phyloP scores from a whole-genome alignment of 2,329 filamentous ascomycete genomes.

The Claviceps sp. region DNA sequence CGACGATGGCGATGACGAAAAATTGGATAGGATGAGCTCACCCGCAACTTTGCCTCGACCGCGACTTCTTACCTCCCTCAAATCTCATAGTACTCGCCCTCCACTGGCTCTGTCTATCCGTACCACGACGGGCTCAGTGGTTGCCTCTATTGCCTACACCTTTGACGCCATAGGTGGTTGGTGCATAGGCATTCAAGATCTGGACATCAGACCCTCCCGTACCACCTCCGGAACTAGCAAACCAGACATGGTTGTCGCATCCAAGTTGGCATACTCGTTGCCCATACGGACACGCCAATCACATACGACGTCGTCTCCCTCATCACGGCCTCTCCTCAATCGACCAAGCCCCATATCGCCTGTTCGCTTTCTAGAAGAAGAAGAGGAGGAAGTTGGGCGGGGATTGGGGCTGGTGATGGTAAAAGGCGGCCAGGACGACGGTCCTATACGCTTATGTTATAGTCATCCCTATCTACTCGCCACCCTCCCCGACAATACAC shows the following conservation, averaged over 20 bases:
- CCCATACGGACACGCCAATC: conserved; percentile 16
- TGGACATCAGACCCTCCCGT: conserved; percentile 43
- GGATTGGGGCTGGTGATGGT: too few species aligned
- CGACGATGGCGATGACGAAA: background rate
- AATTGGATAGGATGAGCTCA: background rate
- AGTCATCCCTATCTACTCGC: conserved; percentile 75
- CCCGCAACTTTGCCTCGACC: conserved; percentile 12
- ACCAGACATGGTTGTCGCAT: conserved; percentile 18
- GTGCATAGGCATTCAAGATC: conserved; percentile 84
- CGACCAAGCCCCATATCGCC: background rate
- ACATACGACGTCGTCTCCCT: conserved; percentile 3
- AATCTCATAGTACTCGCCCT: conserved; percentile 64
- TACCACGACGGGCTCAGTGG: conserved; percentile 45
- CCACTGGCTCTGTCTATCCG: conserved; percentile 76
- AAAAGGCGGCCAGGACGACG: conserved; percentile 14
- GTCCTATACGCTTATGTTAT: conserved; percentile 54
- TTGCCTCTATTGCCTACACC: conserved; percentile 80
- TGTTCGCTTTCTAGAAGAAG: background rate
- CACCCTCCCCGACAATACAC: conserved; percentile 75
- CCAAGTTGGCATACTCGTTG: conserved; percentile 23
- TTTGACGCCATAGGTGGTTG: conserved; percentile 68
- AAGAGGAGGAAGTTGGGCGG: too few species aligned
- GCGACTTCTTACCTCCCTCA: conserved; percentile 58
- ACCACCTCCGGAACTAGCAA: conserved; percentile 10
- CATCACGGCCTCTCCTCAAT: background rate